Evolutionary conservation across 2,329 filamentous ascomycete species (phyloP).

Genomic region (Ceratocystis diversiconidia): DNA sequence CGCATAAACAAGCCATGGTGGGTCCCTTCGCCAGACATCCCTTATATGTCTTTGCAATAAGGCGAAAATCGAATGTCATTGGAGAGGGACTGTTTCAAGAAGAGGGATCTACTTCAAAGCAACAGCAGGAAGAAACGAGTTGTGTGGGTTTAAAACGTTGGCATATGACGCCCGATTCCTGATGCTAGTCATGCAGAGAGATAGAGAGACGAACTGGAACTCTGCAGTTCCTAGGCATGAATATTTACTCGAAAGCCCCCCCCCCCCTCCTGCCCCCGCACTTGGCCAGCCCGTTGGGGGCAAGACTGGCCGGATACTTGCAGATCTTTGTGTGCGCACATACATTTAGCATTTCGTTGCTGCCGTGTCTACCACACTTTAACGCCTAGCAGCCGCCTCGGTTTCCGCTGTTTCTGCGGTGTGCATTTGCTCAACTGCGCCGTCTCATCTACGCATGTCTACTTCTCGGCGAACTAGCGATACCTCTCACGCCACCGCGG

Average conservation of each 20-base stretch:
- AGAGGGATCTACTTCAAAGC: constrained; percentile 1
- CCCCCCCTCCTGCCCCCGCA: neutral
- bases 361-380: neutral
- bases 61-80: neutral
- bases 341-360: neutral
- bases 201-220: neutral
- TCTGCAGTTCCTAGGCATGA: neutral
- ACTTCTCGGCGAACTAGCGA: neutral
- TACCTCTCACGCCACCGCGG: neutral
- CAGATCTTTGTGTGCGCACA: neutral
- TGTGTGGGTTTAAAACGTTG: neutral
- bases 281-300: neutral
- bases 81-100: neutral
- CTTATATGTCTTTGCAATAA: neutral
- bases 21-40: neutral
- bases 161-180: neutral
- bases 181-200: neutral
- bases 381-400: neutral
- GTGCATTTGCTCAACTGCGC: neutral
- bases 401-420: neutral
- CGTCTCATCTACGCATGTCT: neutral
- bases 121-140: neutral
- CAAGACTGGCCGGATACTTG: neutral
- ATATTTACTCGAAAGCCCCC: neutral
- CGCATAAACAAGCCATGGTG: too few species aligned